Percentiles rank a stretch among this genome's conserved stretches.
phyloP scores from a whole-genome alignment of 2,329 filamentous ascomycete genomes.

The Aspergillus costaricaensis region DNA sequence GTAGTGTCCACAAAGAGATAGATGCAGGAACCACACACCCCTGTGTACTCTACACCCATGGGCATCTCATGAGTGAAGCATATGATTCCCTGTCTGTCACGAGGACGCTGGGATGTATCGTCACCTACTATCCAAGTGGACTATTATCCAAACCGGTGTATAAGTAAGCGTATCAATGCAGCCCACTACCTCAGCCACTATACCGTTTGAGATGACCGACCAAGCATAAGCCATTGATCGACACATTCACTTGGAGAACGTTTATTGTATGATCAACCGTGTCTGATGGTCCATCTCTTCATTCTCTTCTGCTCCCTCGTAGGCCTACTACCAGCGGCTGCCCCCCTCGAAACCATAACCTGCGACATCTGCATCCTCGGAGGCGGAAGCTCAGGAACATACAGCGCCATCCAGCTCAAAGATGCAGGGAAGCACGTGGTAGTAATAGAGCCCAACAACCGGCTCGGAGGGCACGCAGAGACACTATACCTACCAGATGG shows the following conservation, averaged over 20 bases:
- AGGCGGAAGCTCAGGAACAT: slow-evolving; percentile 39
- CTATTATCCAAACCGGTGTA: not conserved
- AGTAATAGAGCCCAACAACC: slow-evolving; percentile 38
- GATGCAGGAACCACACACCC: not conserved
- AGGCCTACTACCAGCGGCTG: not conserved
- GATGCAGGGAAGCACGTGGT: slow-evolving; percentile 35
- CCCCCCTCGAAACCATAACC: slow-evolving; percentile 14
- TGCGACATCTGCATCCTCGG: slow-evolving; percentile 41
- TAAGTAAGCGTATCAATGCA: not conserved
- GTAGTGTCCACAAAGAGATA: not conserved
- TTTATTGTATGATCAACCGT: no score
- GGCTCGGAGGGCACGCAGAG: slow-evolving; percentile 39
- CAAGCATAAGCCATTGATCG: not conserved
- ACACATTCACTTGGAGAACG: no score
- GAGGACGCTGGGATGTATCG: not conserved
- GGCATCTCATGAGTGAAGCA: not conserved
- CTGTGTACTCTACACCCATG: not conserved
- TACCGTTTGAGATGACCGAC: not conserved
- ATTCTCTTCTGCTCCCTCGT: not conserved
- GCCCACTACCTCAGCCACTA: not conserved
- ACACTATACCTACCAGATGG: slow-evolving; percentile 33
- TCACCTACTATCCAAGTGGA: not conserved
- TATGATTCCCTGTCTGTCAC: not conserved
- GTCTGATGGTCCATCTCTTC: not conserved
- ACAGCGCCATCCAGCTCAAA: slow-evolving; percentile 34